Evolutionary conservation across 2,329 filamentous ascomycete species (phyloP).

Genomic region (Fusarium oligoseptatum): DNA sequence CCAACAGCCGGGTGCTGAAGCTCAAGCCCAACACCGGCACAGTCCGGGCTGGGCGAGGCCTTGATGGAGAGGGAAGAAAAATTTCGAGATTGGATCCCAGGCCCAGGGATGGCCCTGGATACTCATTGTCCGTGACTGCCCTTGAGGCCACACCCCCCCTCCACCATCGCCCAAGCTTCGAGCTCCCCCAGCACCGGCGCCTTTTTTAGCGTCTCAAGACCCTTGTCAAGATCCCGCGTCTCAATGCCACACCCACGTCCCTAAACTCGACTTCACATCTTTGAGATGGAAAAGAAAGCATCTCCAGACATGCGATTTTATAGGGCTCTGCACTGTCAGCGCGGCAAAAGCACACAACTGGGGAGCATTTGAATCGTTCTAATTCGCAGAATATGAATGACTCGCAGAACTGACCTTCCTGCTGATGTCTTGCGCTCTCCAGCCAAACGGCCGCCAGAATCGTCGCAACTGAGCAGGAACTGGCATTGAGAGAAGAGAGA

Average conservation of each 20-base stretch:
- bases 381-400: neutral
- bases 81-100: constrained; percentile 45
- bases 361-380: neutral
- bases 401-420: neutral
- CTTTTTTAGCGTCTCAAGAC: constrained; percentile 45
- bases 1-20: constrained; percentile 42
- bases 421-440: constrained; percentile 5
- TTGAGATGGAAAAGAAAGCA: constrained; percentile 33
- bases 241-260: constrained; percentile 48
- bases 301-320: constrained; percentile 24
- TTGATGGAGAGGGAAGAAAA: constrained; percentile 41
- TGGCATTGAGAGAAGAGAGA: constrained; percentile 27
- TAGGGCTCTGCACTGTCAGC: neutral
- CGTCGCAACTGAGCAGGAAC: constrained; percentile 15
- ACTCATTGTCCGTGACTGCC: constrained; percentile 22
- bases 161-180: constrained; percentile 38
- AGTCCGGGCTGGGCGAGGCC: constrained; percentile 44
- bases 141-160: constrained; percentile 42
- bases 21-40: constrained; percentile 43
- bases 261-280: constrained; percentile 47
- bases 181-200: constrained; percentile 44
- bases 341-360: constrained; percentile 6
- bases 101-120: constrained; percentile 44
- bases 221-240: constrained; percentile 49
- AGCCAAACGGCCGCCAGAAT: constrained; percentile 17